phyloP scores from a whole-genome alignment of 2,329 filamentous ascomycete species.

The Colletotrichum godetiae region DNA sequence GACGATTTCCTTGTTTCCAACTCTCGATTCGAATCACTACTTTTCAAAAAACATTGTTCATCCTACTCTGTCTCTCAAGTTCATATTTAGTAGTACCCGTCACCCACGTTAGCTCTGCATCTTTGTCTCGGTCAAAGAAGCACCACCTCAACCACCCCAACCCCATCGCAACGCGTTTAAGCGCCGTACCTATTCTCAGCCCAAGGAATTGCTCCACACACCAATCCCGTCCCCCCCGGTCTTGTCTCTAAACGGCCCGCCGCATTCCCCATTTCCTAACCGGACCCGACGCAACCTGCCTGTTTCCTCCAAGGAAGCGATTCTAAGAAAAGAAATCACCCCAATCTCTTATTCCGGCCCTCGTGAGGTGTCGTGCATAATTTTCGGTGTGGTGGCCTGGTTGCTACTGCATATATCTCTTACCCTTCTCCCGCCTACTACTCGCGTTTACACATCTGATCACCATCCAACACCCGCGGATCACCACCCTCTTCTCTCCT shows the following conservation, averaged over 20 bases:
- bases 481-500: background rate
- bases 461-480: background rate
- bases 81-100: slow-evolving; percentile 2
- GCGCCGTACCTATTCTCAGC: slow-evolving; percentile 34
- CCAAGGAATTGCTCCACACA: slow-evolving; percentile 19
- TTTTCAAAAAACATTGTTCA: background rate
- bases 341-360: background rate
- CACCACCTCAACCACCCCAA: background rate
- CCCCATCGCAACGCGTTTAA: slow-evolving; percentile 26
- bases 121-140: slow-evolving; percentile 23
- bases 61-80: background rate
- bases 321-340: slow-evolving; percentile 32
- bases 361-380: background rate
- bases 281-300: background rate
- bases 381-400: slow-evolving; percentile 5
- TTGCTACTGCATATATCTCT: slow-evolving; percentile 30
- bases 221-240: background rate
- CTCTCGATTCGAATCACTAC: background rate
- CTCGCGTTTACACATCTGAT: background rate
- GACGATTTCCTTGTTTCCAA: slow-evolving; percentile 3
- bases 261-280: slow-evolving; percentile 4
- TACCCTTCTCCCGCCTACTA: background rate
- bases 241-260: slow-evolving; percentile 21
- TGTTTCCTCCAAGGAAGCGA: slow-evolving; percentile 7
- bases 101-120: slow-evolving; percentile 28